Conservation (phyloP, 805 yeast species). For the Hanseniaspora lindneri region DNA sequence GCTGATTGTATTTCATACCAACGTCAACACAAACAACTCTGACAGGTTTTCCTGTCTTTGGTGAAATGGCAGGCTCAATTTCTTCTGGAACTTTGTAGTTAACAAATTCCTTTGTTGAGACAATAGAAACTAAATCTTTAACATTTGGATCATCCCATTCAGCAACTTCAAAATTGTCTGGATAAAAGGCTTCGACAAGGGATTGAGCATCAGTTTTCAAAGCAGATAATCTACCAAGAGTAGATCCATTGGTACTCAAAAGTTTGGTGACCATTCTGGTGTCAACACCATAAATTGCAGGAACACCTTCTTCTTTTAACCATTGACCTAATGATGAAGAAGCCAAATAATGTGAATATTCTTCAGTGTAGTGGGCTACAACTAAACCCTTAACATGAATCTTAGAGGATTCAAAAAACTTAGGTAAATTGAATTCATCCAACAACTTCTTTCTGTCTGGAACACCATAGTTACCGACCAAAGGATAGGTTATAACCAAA, state of each 20-base stretch:
- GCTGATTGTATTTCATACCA: slow-evolving; percentile 96
- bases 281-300: slow-evolving; percentile 96
- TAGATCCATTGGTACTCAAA: slow-evolving; percentile 84
- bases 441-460: slow-evolving; percentile 63
- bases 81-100: slow-evolving; percentile 59
- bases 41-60: slow-evolving; percentile 57
- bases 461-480: slow-evolving; percentile 98
- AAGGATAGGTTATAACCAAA: slow-evolving; percentile 87
- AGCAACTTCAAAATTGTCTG: slow-evolving; percentile 52
- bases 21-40: slow-evolving; percentile 88
- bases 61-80: slow-evolving; percentile 24
- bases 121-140: slow-evolving; percentile 82
- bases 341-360: slow-evolving; percentile 83
- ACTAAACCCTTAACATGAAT: slow-evolving; percentile 96
- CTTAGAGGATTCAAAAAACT: slow-evolving; percentile 81
- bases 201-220: slow-evolving; percentile 35
- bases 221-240: slow-evolving; percentile 75
- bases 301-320: slow-evolving; percentile 83
- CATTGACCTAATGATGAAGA: slow-evolving; percentile 83
- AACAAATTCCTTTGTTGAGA: slow-evolving; percentile 65
- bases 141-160: slow-evolving; percentile 91
- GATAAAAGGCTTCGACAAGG: slow-evolving; percentile 40
- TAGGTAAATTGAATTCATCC: slow-evolving; percentile 72
- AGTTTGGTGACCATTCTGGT: slow-evolving; percentile 89
- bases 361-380: slow-evolving; percentile 86